Evolutionary conservation across 2,329 filamentous ascomycete genomes (phyloP).

Genomic region (Colletotrichum chlorophyti): DNA sequence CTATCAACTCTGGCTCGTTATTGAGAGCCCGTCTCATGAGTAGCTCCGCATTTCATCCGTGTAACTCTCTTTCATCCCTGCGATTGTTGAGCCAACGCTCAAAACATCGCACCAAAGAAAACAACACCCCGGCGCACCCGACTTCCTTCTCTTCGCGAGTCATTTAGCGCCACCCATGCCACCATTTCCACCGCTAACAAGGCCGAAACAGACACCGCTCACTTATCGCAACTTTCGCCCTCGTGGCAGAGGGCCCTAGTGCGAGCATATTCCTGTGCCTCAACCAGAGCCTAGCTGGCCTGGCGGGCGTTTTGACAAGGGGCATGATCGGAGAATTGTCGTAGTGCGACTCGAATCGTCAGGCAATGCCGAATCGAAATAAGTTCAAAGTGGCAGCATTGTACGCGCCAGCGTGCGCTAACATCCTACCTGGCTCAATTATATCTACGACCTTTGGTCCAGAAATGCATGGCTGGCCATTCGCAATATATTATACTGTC

Average conservation of each 20-base stretch:
- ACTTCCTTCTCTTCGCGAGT: conserved; percentile 18
- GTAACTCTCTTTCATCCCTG: conserved; percentile 1
- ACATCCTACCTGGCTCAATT: too few species aligned
- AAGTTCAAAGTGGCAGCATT: not conserved
- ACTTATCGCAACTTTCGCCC: conserved; percentile 11
- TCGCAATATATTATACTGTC: too few species aligned
- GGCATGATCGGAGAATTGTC: conserved; percentile 19
- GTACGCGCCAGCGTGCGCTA: too few species aligned
- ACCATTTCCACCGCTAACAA: not conserved
- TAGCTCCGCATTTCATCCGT: conserved; percentile 17
- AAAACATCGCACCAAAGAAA: not conserved
- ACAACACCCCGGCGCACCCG: conserved; percentile 3
- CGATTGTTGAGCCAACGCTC: conserved; percentile 1
- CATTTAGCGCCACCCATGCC: conserved; percentile 14
- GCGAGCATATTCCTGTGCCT: conserved; percentile 13
- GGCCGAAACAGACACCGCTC: not conserved
- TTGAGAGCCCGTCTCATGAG: not conserved
- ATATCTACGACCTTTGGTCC: too few species aligned
- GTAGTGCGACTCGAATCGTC: conserved; percentile 14
- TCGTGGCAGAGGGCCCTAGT: conserved; percentile 22
- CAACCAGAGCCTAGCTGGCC: conserved; percentile 6
- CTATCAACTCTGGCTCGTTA: conserved; percentile 1
- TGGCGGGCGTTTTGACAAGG: conserved; percentile 20
- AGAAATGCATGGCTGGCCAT: too few species aligned
- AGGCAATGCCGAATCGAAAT: not conserved